Percentiles rank a stretch among this genome's conserved stretches.
These are phyloP conservation scores for Russula virescens DNA, from an alignment of 768 basidiomycete genomes.

Conservation along the genomic window DNA sequence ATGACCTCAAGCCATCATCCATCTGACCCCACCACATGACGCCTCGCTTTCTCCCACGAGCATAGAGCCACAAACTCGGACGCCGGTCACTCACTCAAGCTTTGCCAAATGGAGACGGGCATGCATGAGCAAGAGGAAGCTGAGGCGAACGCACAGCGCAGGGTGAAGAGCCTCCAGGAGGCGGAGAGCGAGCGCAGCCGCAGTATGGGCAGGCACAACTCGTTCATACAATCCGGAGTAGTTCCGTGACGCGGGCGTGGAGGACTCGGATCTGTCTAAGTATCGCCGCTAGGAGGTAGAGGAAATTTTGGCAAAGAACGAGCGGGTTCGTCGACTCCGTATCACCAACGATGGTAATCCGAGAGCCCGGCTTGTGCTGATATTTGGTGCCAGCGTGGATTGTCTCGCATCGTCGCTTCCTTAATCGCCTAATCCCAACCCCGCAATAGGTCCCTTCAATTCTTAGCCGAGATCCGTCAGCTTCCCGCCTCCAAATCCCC, in stretches of 20 bases:
- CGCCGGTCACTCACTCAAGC: conserved; percentile 86
- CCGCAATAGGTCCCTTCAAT: conserved; percentile 35
- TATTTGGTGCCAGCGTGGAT: background rate
- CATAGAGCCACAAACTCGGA: conserved; percentile 90
- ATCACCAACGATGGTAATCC: conserved; percentile 32
- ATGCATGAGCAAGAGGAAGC: conserved; percentile 89
- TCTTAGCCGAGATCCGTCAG: conserved; percentile 33
- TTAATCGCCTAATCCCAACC: conserved; percentile 66
- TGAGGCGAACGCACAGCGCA: conserved; percentile 72
- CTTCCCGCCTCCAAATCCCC: conserved; percentile 36
- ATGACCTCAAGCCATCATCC: no score
- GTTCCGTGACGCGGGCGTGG: conserved; percentile 74
- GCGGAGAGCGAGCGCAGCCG: conserved; percentile 85
- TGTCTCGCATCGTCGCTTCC: conserved; percentile 65
- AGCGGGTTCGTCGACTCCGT: conserved; percentile 42
- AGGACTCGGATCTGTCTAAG: conserved; percentile 47
- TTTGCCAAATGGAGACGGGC: conserved; percentile 96
- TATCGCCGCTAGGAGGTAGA: conserved; percentile 61
- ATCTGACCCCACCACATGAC: no score
- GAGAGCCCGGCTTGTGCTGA: background rate
- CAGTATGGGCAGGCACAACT: conserved; percentile 93
- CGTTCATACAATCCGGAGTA: conserved; percentile 97
- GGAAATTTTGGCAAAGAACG: conserved; percentile 50
- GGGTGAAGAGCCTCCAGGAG: conserved; percentile 74
- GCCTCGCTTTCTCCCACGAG: background rate